Evolutionary conservation across 768 basidiomycete genomes (phyloP).

Genomic region (Kwoniella bestiolae): DNA sequence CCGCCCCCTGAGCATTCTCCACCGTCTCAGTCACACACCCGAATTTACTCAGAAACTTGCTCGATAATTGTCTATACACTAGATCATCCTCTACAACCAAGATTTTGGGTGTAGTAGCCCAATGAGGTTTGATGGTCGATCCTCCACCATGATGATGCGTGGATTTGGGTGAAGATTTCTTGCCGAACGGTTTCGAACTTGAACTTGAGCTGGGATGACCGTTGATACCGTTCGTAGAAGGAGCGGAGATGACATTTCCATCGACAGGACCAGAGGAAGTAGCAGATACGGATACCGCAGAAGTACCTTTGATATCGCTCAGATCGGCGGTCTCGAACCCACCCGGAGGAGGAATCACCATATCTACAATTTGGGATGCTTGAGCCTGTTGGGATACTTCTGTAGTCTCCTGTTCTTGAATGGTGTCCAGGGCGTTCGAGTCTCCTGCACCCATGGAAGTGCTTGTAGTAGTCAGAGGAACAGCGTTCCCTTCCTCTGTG

Average conservation of each 20-base stretch:
- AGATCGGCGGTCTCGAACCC: constrained; percentile 15
- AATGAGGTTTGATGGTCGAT: constrained; percentile 27
- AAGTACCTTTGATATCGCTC: constrained; percentile 8
- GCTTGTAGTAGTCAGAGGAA: neutral
- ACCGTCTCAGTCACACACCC: constrained; percentile 94
- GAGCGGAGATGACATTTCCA: neutral
- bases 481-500: constrained; percentile 17
- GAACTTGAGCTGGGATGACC: neutral
- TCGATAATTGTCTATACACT: constrained; percentile 82
- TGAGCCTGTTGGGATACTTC: neutral
- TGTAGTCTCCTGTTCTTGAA: constrained; percentile 1
- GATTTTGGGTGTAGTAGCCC: constrained; percentile 70
- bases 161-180: neutral
- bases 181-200: constrained; percentile 6
- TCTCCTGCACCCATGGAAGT: neutral
- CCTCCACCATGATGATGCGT: neutral
- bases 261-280: neutral
- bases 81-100: constrained; percentile 94
- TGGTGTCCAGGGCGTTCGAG: constrained; percentile 8
- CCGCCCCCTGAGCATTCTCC: constrained; percentile 87
- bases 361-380: constrained; percentile 2
- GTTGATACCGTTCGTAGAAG: neutral
- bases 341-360: constrained; percentile 8
- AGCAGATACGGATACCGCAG: constrained; percentile 13
- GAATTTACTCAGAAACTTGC: constrained; percentile 93